These are phyloP conservation scores for Globisporangium sylvaticum DNA, from an alignment of 352 stramenopile species.

Conservation along the genomic window DNA sequence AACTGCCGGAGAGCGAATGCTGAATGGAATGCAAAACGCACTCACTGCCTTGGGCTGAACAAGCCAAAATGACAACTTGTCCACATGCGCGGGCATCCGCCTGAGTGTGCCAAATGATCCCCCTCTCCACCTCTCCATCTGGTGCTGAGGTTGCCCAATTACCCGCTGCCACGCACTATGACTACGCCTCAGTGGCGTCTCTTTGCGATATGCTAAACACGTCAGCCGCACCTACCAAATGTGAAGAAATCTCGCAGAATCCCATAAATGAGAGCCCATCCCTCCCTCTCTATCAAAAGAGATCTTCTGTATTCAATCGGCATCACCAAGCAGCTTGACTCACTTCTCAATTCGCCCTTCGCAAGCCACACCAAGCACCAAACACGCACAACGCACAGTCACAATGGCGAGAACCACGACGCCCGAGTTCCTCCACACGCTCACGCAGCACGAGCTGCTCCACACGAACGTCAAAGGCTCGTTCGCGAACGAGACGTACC, in stretches of 20 bases:
- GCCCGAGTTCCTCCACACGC: slow-evolving; percentile 36
- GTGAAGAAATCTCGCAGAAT: background rate
- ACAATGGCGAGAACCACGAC: slow-evolving; percentile 18
- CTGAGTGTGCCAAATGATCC: background rate
- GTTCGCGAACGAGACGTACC: slow-evolving; percentile 68
- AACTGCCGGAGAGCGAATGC: background rate
- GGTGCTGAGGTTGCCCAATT: background rate
- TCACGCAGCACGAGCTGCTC: slow-evolving; percentile 61
- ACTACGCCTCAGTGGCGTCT: background rate
- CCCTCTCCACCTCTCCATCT: background rate
- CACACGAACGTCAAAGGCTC: slow-evolving; percentile 45
- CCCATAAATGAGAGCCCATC: background rate
- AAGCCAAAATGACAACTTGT: no score
- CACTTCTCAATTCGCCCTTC: background rate
- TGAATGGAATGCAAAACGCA: background rate
- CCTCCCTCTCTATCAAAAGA: background rate
- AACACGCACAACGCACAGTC: background rate
- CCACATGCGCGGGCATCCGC: no score
- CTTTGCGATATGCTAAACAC: background rate
- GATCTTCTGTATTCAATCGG: background rate
- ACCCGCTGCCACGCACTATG: background rate
- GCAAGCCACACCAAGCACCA: background rate
- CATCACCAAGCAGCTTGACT: background rate
- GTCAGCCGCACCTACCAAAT: background rate
- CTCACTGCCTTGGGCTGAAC: no score